These are phyloP conservation scores for Penicillium coprophilum DNA, from an alignment of 495 filamentous ascomycete species.

Conservation along the genomic window DNA sequence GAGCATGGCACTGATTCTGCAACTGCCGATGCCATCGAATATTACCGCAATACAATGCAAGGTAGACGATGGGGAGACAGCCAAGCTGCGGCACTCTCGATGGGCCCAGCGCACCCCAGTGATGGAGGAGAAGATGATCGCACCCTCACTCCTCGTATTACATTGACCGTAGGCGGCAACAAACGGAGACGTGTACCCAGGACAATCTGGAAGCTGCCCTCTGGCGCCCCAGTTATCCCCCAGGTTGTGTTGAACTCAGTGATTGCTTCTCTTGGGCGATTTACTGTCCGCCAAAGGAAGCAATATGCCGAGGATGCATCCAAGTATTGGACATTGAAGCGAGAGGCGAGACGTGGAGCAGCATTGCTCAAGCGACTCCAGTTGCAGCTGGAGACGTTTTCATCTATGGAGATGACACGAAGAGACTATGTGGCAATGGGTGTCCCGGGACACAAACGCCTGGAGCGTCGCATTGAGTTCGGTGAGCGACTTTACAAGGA, in stretches of 20 bases:
- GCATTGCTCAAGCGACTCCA: slow-evolving; percentile 90
- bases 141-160: slow-evolving; percentile 47
- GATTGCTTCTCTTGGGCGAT: slow-evolving; percentile 73
- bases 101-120: slow-evolving; percentile 64
- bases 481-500: slow-evolving; percentile 72
- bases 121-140: slow-evolving; percentile 36
- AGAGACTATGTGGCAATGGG: slow-evolving; percentile 93
- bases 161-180: slow-evolving; percentile 66
- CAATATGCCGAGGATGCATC: slow-evolving; percentile 91
- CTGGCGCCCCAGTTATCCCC: slow-evolving; percentile 92
- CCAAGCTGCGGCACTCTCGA: slow-evolving; percentile 77
- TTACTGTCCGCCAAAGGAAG: slow-evolving; percentile 78
- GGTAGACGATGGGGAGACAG: slow-evolving; percentile 87
- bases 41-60: slow-evolving; percentile 83
- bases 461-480: slow-evolving; percentile 85
- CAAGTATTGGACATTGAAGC: slow-evolving; percentile 96
- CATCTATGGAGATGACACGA: slow-evolving; percentile 92
- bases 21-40: slow-evolving; percentile 68
- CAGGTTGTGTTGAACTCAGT: slow-evolving; percentile 78
- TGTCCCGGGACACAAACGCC: slow-evolving; percentile 70
- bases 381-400: slow-evolving; percentile 83
- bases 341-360: slow-evolving; percentile 87
- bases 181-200: slow-evolving; percentile 73
- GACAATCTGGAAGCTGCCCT: slow-evolving; percentile 88
- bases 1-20: slow-evolving; percentile 76